These are phyloP conservation scores for Peniophora sp. DNA, from an alignment of 1,284 basidiomycete species.

Conservation along the genomic window DNA sequence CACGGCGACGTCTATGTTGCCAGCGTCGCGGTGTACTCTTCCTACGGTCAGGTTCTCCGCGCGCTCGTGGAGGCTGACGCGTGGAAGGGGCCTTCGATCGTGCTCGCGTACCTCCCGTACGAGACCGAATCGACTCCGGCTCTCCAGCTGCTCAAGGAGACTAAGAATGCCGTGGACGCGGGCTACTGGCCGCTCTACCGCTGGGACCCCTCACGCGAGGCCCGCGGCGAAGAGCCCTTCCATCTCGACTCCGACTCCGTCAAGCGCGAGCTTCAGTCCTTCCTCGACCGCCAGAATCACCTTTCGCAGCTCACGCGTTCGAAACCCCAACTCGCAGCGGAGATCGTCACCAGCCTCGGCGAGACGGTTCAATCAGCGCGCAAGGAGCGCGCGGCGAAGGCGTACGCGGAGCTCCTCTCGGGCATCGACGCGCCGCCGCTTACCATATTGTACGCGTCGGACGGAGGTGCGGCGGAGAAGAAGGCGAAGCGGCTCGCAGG, in stretches of 20 bases:
- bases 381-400: conserved; percentile 76
- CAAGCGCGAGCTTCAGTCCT: conserved; percentile 91
- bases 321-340: conserved; percentile 74
- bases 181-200: conserved; percentile 99
- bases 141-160: conserved; percentile 90
- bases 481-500: conserved; percentile 83
- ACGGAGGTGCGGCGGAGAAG: conserved; percentile 94
- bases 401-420: conserved; percentile 81
- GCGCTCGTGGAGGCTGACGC: conserved; percentile 88
- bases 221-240: conserved; percentile 77
- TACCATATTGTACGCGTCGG: conserved; percentile 86
- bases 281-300: conserved; percentile 96
- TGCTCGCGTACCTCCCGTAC: conserved; percentile 95
- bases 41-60: conserved; percentile 93
- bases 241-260: conserved; percentile 88
- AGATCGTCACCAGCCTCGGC: conserved; percentile 82
- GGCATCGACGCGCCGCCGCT: conserved; percentile 88
- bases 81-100: conserved; percentile 85
- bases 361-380: conserved; percentile 80
- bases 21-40: conserved; percentile 91
- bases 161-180: conserved; percentile 92
- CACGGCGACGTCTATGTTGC: conserved; percentile 96
- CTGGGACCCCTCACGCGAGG: conserved; percentile 88
- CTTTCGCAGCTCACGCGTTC: conserved; percentile 85
- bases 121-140: conserved; percentile 69